Evolutionary conservation across 495 filamentous ascomycete genomes (phyloP).

Genomic region (Bombardia bombarda): DNA sequence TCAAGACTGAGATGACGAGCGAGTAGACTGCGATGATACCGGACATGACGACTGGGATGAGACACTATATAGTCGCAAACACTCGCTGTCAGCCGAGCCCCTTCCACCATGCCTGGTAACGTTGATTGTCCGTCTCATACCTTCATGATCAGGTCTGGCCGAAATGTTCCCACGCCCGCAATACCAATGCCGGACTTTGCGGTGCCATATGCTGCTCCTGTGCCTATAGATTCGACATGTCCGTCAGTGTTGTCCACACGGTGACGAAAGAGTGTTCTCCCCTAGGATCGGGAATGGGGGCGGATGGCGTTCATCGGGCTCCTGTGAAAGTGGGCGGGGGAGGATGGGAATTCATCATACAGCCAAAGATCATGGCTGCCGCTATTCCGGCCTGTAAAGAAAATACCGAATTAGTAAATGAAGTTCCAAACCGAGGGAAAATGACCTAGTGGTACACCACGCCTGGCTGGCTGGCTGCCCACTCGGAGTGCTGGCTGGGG

Average conservation of each 20-base stretch:
- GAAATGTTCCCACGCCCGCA: slow-evolving; percentile 83
- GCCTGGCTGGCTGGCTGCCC: too few species aligned
- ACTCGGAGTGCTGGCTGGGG: too few species aligned
- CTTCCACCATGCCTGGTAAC: neutral
- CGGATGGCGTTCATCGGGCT: neutral
- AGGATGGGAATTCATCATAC: slow-evolving; percentile 44
- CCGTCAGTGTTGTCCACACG: slow-evolving; percentile 16
- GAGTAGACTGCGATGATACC: slow-evolving; percentile 98
- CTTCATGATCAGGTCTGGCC: slow-evolving; percentile 98
- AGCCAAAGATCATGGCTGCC: slow-evolving; percentile 90
- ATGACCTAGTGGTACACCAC: too few species aligned
- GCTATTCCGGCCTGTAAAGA: slow-evolving; percentile 69
- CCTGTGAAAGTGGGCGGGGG: neutral
- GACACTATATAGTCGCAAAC: slow-evolving; percentile 45
- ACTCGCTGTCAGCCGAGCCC: neutral
- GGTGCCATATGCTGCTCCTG: slow-evolving; percentile 94
- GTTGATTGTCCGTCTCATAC: slow-evolving; percentile 30
- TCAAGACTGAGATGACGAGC: slow-evolving; percentile 91
- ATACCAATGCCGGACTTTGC: slow-evolving; percentile 97
- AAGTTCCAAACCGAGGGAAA: too few species aligned
- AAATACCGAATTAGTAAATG: slow-evolving; percentile 26
- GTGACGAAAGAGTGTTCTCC: neutral
- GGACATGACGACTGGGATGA: slow-evolving; percentile 98
- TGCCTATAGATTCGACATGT: slow-evolving; percentile 43
- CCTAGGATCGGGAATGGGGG: neutral